These are phyloP conservation scores for Cichorium intybus DNA, from an alignment of 140 eudicot species.

Conservation along the genomic window DNA sequence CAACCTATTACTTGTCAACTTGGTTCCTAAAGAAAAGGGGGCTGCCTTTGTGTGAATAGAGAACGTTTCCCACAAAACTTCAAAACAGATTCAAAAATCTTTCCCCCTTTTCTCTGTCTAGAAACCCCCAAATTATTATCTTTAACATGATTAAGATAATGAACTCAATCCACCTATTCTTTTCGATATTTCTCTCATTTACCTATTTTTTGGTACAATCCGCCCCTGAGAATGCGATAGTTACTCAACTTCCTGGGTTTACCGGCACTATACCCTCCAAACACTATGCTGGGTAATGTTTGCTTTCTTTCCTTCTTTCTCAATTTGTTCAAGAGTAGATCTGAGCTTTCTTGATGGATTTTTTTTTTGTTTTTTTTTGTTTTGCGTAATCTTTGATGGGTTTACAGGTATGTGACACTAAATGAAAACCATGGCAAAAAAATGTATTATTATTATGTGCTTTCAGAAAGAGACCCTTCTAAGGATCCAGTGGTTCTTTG, in stretches of 20 bases:
- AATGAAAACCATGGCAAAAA: constrained; percentile 62
- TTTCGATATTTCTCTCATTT: constrained; percentile 19
- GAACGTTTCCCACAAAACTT: background rate
- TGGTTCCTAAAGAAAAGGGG: background rate
- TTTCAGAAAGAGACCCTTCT: constrained; percentile 73
- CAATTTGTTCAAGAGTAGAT: constrained; percentile 8
- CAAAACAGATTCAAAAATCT: constrained; percentile 28
- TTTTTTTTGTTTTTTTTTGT: constrained; percentile 2
- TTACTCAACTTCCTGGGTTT: constrained; percentile 77
- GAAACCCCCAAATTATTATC: background rate
- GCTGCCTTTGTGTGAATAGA: constrained; percentile 1
- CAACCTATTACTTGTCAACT: background rate
- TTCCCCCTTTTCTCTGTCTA: constrained; percentile 4
- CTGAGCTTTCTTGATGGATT: constrained; percentile 9
- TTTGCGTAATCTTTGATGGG: constrained; percentile 9
- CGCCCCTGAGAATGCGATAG: constrained; percentile 53
- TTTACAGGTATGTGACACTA: constrained; percentile 68
- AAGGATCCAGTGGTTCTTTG: constrained; percentile 93
- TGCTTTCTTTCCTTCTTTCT: background rate
- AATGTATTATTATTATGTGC: constrained; percentile 79
- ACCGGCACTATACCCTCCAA: constrained; percentile 67
- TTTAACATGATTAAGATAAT: constrained; percentile 21
- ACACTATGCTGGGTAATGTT: constrained; percentile 83
- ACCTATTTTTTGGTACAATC: constrained; percentile 36
- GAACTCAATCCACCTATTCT: constrained; percentile 6